Base-by-base conservation (phyloP, 169 alveolate species). In the Plasmodium adleri region DNA sequence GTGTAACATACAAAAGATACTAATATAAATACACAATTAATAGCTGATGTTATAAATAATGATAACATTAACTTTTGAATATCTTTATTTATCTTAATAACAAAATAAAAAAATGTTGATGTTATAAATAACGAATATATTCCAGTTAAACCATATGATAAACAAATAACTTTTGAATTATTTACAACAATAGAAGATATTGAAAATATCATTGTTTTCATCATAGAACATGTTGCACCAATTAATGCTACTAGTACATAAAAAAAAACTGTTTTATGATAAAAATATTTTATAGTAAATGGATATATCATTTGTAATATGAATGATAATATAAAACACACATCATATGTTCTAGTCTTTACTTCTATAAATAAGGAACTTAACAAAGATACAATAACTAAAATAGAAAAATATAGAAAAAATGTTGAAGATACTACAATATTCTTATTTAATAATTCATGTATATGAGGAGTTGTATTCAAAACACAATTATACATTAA, bases 401-500 rank as follows among this genome's bases (percentile, higher is more conserved):
- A n/a, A 28, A 80, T 73, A 12, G 62, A 56, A 72, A 68, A 80
- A 49, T 80, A 80, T 67, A 80, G n/a, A 24, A 80, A 80, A 72
- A 80, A 80, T 5, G 90, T 80, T 8, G 20, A 80, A 10, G 90
- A 80, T 13, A 80, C 83, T 15, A 56, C 32, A 43, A 80, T 80
- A 58, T 80, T 39, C 59, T 50, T 80, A 62, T 80, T 80, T 22
- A 80, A 49, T 32, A 80, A 28, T 68, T 15, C 90, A 72, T 80
- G 90, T 22, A 80, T 80, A 49, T 80, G 90, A 6, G 90, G 90
- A 12, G 90, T 80, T 28, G 90, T 80, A 59, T 80, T 80, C 47
- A 80, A 58, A 8, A 80, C 90, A 72, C 72, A 80, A 50, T 80
- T 67, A 47, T 80, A 80, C 15, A 80, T 7, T 20, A 80, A 59